Base-by-base conservation (phyloP, 2,329 filamentous ascomycete genomes). In the Paracorniculantispora psalliotae region DNA sequence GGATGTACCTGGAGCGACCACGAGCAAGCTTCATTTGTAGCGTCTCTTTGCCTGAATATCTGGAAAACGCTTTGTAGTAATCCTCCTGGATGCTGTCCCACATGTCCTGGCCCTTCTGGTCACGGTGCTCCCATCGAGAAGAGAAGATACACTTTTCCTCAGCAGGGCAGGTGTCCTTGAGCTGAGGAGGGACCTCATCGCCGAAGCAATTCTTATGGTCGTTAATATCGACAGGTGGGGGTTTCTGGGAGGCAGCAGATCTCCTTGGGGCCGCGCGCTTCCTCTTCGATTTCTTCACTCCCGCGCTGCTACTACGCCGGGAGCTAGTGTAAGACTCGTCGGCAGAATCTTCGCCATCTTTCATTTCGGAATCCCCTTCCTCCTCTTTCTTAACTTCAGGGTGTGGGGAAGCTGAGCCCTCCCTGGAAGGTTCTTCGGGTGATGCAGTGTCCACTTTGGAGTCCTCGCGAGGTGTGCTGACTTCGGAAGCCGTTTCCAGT, bases 11-110 rank as follows among this genome's bases (percentile, higher is more conserved):
- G 57, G 77, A 70, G 21, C 82, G 76, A 2, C 77, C 77, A 7
- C 82, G 75, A 13, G 77, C 77, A 43, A 82, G 74, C 66, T 79
- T 81, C 82, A 85, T 84, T 64, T 85, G 82, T 4, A 84, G 72
- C 52, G 76, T 76, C 51, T 81, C 78, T 62, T 80, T 79, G 39
- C 76, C 73, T 6, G 71, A 72, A 15, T 70, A 69, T 61, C 74
- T 71, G 10, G 66, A 58, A 54, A 76, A 76, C 21, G 61, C 60
- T 9, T 62, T 59, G 15, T 66, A 66, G 61, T 75, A 84, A 59
- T 78, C 75, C 5, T 66, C 67, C 51, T 76, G 74, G 59, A 85
- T 83, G 41, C 75, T 72, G 25, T 81, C 77, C 82, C 82, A 85
- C 81, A 84, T 84, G 35, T 81, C 80, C 62, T 81, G 81, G 17